These are phyloP conservation scores for Aegilops bicornis DNA, from an alignment of 176 grass and related monocot genomes.

Conservation along the genomic window DNA sequence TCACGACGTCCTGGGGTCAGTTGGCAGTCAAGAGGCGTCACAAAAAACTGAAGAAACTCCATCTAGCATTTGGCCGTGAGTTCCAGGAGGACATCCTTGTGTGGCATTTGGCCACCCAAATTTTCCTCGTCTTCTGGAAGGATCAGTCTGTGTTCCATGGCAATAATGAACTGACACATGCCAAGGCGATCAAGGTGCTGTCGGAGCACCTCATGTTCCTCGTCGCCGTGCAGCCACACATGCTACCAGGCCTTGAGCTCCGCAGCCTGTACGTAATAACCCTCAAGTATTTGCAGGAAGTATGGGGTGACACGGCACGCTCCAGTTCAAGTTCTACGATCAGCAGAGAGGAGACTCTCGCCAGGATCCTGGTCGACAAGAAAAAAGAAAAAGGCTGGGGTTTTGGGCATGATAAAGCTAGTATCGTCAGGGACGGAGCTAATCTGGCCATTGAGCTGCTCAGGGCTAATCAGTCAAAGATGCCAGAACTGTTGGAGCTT, in stretches of 20 bases:
- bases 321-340: too few species aligned
- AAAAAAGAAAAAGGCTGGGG: accelerated
- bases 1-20: background rate
- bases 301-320: too few species aligned
- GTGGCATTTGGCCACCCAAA: background rate
- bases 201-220: background rate
- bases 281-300: too few species aligned
- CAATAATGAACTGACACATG: background rate
- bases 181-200: background rate
- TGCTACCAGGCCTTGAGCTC: background rate
- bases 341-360: background rate
- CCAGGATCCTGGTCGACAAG: background rate
- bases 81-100: background rate
- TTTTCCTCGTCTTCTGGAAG: background rate
- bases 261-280: background rate
- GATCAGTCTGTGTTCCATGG: too few species aligned
- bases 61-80: background rate
- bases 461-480: accelerated
- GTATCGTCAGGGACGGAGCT: background rate
- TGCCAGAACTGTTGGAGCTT: background rate
- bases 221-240: background rate
- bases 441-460: background rate
- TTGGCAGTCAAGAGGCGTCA: too few species aligned
- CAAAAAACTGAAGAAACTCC: too few species aligned
- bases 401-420: too few species aligned